Percentiles rank a stretch among this genome's conserved stretches.
These are phyloP conservation scores for Phaseolus coccineus DNA, from an alignment of 331 rosid genomes.

Conservation along the genomic window DNA sequence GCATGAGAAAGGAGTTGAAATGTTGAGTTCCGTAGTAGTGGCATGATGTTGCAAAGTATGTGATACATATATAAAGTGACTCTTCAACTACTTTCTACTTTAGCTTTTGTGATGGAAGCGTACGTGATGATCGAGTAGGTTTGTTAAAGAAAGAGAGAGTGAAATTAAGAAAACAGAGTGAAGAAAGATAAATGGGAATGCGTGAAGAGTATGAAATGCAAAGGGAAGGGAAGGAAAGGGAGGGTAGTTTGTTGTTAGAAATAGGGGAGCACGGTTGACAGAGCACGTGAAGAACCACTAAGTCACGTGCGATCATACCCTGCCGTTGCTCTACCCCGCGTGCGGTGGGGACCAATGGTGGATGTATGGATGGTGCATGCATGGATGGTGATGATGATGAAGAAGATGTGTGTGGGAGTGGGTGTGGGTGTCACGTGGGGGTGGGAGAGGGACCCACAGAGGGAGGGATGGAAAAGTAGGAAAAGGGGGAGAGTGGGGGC, in stretches of 20 bases:
- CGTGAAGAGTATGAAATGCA: too few relatives aligned
- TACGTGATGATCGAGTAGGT: too few relatives aligned
- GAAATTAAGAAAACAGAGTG: too few relatives aligned
- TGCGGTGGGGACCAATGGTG: slow-evolving; percentile 79
- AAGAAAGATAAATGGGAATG: too few relatives aligned
- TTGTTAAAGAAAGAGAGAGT: too few relatives aligned
- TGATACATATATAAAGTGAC: not conserved
- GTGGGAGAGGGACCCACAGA: slow-evolving; percentile 60
- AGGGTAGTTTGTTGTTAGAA: slow-evolving; percentile 32
- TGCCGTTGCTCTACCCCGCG: slow-evolving; percentile 67
- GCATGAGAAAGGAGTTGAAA: not conserved
- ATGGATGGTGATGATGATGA: not conserved
- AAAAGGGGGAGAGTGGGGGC: slow-evolving; percentile 62
- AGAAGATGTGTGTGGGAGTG: not conserved
- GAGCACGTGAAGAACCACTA: slow-evolving; percentile 64
- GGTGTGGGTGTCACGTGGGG: slow-evolving; percentile 78
- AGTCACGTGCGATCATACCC: slow-evolving; percentile 69
- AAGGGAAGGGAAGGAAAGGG: too few relatives aligned
- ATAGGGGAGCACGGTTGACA: slow-evolving; percentile 39
- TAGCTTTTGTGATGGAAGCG: not conserved
- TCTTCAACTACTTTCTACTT: slow-evolving; percentile 3
- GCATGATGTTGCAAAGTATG: not conserved
- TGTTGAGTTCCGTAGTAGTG: not conserved
- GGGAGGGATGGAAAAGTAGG: too few relatives aligned
- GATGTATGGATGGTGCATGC: slow-evolving; percentile 11